Conservation (phyloP, 495 filamentous ascomycete genomes). For the Tuber aestivum region DNA sequence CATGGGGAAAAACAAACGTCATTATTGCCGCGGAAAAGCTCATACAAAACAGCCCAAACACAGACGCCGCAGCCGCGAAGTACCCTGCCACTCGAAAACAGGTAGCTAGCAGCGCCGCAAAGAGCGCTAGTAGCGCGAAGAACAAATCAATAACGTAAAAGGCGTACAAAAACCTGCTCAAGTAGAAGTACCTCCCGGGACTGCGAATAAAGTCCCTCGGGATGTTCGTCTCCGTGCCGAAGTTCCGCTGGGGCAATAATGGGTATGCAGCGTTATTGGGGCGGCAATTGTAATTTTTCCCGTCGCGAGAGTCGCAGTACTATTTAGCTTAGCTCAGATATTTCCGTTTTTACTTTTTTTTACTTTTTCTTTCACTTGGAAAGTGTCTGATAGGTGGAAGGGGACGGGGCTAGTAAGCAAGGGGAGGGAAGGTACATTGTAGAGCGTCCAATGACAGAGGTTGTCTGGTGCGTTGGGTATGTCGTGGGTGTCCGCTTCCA, state of each 20-base stretch:
- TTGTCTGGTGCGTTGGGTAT: conserved; percentile 56
- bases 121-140: conserved; percentile 56
- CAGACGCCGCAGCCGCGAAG: conserved; percentile 53
- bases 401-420: conserved; percentile 11
- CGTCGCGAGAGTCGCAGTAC: conserved; percentile 44
- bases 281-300: conserved; percentile 54
- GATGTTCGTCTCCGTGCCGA: conserved; percentile 53
- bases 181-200: conserved; percentile 58
- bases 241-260: conserved; percentile 62
- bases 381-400: background rate
- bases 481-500: conserved; percentile 56
- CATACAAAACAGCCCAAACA: conserved; percentile 58
- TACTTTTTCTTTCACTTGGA: background rate
- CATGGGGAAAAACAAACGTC: conserved; percentile 54
- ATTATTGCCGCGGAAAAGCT: conserved; percentile 59
- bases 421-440: conserved; percentile 48
- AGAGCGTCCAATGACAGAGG: conserved; percentile 62
- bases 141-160: conserved; percentile 65
- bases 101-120: conserved; percentile 57
- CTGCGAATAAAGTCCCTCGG: conserved; percentile 47
- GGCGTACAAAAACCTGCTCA: conserved; percentile 65
- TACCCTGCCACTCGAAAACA: conserved; percentile 58
- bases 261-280: conserved; percentile 54
- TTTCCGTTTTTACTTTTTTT: background rate
- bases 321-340: conserved; percentile 13